These are phyloP conservation scores for Stemphylium vesicarium DNA, from an alignment of 2,329 filamentous ascomycete species.

Conservation along the genomic window DNA sequence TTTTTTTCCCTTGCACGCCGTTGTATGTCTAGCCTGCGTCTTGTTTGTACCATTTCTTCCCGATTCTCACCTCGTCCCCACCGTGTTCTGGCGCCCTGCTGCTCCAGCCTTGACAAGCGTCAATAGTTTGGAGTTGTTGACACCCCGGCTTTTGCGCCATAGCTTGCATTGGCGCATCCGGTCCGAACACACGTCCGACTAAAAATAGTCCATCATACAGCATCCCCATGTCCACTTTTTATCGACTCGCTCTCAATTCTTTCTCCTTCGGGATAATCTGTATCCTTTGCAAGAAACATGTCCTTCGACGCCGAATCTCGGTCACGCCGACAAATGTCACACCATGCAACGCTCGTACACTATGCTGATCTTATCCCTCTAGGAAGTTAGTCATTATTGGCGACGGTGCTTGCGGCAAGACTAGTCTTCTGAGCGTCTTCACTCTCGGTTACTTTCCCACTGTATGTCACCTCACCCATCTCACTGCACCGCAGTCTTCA, in stretches of 20 bases:
- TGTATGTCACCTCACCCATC: slow-evolving; percentile 57
- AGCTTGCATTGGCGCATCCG: slow-evolving; percentile 49
- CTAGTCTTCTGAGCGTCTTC: slow-evolving; percentile 95
- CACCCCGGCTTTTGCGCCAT: slow-evolving; percentile 40
- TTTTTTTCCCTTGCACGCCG: not conserved
- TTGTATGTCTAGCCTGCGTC: not conserved
- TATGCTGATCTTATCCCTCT: slow-evolving; percentile 36
- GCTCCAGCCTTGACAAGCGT: slow-evolving; percentile 21
- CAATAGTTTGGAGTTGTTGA: slow-evolving; percentile 33
- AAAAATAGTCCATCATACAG: slow-evolving; percentile 46
- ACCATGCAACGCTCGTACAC: slow-evolving; percentile 15
- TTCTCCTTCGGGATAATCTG: slow-evolving; percentile 20
- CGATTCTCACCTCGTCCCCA: not conserved
- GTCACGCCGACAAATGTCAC: slow-evolving; percentile 19
- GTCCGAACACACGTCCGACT: slow-evolving; percentile 42
- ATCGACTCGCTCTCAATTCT: slow-evolving; percentile 39
- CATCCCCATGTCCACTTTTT: slow-evolving; percentile 42
- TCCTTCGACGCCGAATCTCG: slow-evolving; percentile 7
- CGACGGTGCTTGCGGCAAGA: slow-evolving; percentile 98
- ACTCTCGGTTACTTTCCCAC: slow-evolving; percentile 97
- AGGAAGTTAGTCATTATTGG: slow-evolving; percentile 98
- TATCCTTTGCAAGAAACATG: slow-evolving; percentile 10
- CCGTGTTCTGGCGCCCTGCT: not conserved
- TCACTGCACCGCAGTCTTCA: no score
- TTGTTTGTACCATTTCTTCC: not conserved